Conservation (phyloP, 352 stramenopile genomes). For the Globisporangium megalacanthum region DNA sequence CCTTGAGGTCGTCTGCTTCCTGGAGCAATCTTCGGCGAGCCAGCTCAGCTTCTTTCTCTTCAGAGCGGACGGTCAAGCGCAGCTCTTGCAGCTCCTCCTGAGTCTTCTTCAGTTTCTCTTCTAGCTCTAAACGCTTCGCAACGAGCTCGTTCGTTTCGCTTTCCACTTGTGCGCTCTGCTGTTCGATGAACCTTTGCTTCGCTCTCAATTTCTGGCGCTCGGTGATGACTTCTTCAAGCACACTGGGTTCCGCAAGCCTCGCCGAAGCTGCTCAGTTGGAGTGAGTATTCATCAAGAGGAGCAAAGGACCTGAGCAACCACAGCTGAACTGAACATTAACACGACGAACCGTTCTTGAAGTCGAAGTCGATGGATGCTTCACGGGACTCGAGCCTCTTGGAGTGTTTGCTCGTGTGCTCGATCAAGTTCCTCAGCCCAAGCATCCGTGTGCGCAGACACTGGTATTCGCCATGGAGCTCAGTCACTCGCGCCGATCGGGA, state of each 20-base stretch:
- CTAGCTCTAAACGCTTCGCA: constrained; percentile 22
- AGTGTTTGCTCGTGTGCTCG: constrained; percentile 12
- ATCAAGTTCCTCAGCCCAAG: constrained; percentile 28
- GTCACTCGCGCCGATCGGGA: constrained; percentile 30
- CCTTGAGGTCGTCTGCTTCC: constrained; percentile 22
- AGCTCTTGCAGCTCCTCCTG: constrained; percentile 24
- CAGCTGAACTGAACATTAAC: neutral
- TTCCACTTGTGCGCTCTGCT: constrained; percentile 35
- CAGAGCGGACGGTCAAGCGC: constrained; percentile 20
- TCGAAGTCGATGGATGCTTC: constrained; percentile 14
- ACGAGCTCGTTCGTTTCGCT: constrained; percentile 23
- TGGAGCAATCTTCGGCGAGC: constrained; percentile 25
- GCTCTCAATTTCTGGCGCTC: constrained; percentile 36
- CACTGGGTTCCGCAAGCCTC: constrained; percentile 15
- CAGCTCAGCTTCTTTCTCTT: constrained; percentile 32
- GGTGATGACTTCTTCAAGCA: constrained; percentile 17
- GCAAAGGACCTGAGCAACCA: neutral
- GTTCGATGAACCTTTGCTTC: constrained; percentile 36
- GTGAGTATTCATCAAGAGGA: neutral
- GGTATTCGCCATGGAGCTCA: constrained; percentile 22
- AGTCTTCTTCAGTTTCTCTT: constrained; percentile 18
- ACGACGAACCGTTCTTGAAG: constrained; percentile 13
- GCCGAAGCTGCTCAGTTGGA: constrained; percentile 10
- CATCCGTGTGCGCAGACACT: constrained; percentile 24
- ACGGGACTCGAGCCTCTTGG: constrained; percentile 18